Evolutionary conservation across 768 basidiomycete species (phyloP), one percentile per base, ranked within the genome.

Genomic region (Mycena maculata): DNA sequence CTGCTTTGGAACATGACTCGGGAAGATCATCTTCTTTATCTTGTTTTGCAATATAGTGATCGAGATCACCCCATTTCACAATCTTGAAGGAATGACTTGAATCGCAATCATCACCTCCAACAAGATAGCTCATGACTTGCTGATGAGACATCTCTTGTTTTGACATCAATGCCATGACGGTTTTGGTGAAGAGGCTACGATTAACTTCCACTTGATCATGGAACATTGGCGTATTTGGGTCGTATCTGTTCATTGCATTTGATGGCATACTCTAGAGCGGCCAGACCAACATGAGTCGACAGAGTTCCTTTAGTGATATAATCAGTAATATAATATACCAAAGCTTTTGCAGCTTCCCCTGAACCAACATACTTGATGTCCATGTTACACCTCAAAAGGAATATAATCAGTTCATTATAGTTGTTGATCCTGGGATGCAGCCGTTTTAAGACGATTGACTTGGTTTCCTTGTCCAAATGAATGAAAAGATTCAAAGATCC

Each of bases 251-350:
- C 18, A 22, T 31, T 38, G 18, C n/a, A 49, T 22, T 36, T 50
- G 9, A 70, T 58, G 2, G 69, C 72, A 27, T 54, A 55, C n/a
- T 63, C n/a, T 1, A 73, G 25, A 0, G 74, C 73, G 1, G 53
- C 48, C 1, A 71, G 48, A 11, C 72, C 68, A 0, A 71, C 61
- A 58, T 78, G 67, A 0, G 65, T 45, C 6, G 70, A 64, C 15
- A 78, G n/a, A 12, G 68, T 25, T 1, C 56, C 41, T 52, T 81
- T 81, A 0, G 77, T 80, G 7, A 81, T 78, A 45, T 81, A 81
- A 38, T 81, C 80, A 0, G 76, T 80, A 0, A 79, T 68, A 31
- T 81, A 81, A 48, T 71, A 79, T 0, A 80, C 50, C 0, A 77
- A 41, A 0, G 77, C 79, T 53, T 79, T 81, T 0, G 76, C 77